Conservation (phyloP, 2,329 filamentous ascomycete species). For the Cryphonectria radicalis region DNA sequence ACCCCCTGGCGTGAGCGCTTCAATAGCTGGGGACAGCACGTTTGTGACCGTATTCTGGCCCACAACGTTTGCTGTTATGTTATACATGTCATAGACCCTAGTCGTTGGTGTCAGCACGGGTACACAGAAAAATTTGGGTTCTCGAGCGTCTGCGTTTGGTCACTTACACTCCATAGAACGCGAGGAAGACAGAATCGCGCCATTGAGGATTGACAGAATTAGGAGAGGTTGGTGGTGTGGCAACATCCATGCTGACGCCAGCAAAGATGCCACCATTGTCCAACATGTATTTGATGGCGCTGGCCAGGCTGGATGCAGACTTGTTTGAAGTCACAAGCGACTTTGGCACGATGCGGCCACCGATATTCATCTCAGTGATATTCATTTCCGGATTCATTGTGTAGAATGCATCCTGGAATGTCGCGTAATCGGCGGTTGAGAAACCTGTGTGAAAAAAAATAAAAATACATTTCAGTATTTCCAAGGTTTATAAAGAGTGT, state of each 20-base stretch:
- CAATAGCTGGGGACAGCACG: slow-evolving; percentile 26
- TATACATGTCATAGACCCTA: slow-evolving; percentile 11
- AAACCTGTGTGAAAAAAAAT: neutral
- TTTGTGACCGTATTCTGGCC: slow-evolving; percentile 17
- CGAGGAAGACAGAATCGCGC: slow-evolving; percentile 13
- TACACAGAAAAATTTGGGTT: accelerated
- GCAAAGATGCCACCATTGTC: slow-evolving; percentile 2
- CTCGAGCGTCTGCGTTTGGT: neutral
- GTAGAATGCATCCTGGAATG: neutral
- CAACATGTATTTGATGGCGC: neutral
- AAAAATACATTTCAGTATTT: neutral
- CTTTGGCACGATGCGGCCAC: slow-evolving; percentile 17
- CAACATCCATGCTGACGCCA: slow-evolving; percentile 9
- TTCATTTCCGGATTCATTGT: slow-evolving; percentile 14
- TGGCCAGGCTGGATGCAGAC: neutral
- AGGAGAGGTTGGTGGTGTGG: neutral
- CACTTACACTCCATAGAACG: slow-evolving; percentile 14
- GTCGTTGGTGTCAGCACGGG: neutral
- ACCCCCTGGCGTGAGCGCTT: slow-evolving; percentile 26
- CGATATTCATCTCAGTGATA: slow-evolving; percentile 8
- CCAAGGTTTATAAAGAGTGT: neutral
- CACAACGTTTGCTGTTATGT: slow-evolving; percentile 7
- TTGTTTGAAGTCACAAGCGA: neutral
- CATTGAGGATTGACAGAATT: slow-evolving; percentile 14
- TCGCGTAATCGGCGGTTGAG: neutral